Evolutionary conservation across 2,329 filamentous ascomycete genomes (phyloP).

Genomic region (Ceratocystis harringtonii): DNA sequence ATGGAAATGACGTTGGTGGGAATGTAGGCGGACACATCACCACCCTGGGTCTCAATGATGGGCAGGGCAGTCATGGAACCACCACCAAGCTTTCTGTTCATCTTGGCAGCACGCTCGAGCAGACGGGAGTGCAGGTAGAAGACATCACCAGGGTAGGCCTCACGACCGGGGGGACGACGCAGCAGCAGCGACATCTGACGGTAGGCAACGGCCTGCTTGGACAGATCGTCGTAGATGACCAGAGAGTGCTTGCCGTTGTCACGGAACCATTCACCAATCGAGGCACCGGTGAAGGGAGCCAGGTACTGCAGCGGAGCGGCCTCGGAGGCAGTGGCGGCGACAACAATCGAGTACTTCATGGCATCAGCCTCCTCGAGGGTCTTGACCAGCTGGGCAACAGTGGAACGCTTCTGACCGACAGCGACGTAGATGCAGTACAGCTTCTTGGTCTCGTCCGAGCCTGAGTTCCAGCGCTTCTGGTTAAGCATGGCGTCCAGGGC

Average conservation of each 20-base stretch:
- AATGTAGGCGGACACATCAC: conserved; percentile 99
- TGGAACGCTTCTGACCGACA: conserved; percentile 98
- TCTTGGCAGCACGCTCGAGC: conserved; percentile 97
- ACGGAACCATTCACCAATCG: conserved; percentile 59
- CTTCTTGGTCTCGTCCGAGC: conserved; percentile 86
- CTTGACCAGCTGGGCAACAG: conserved; percentile 98
- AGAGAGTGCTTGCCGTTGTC: conserved; percentile 80
- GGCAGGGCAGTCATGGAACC: conserved; percentile 95
- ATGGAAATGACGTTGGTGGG: conserved; percentile 99
- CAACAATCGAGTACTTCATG: conserved; percentile 93
- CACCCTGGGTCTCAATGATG: conserved; percentile 98
- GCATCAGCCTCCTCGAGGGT: conserved; percentile 99
- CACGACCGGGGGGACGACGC: conserved; percentile 94
- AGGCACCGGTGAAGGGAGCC: conserved; percentile 62
- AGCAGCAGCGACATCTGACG: conserved; percentile 98
- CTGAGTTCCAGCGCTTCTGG: conserved; percentile 95
- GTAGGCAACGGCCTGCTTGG: conserved; percentile 95
- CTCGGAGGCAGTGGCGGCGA: conserved; percentile 94
- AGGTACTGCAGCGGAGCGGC: conserved; percentile 89
- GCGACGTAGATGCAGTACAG: conserved; percentile 99
- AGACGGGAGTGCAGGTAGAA: conserved; percentile 99
- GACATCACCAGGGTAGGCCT: conserved; percentile 97
- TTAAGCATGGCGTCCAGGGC: conserved; percentile 96
- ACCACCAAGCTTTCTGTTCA: conserved; percentile 88
- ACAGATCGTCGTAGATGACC: conserved; percentile 86